Evolutionary conservation across 2,329 filamentous ascomycete genomes (phyloP).

Genomic region (Stemphylium beticola): DNA sequence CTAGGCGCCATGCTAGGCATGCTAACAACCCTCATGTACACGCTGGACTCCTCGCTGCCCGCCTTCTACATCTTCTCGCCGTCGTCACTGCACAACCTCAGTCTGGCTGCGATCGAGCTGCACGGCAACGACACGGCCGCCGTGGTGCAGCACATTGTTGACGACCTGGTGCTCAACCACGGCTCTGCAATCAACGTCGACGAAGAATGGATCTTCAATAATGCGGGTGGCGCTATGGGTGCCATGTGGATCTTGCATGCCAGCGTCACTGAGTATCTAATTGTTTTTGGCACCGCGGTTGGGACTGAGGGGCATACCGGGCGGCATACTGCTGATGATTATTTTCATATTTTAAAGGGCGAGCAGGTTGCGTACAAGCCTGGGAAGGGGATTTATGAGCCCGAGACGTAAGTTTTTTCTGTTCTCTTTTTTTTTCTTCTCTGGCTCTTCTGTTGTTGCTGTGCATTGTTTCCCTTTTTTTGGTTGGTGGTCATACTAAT

Average conservation of each 20-base stretch:
- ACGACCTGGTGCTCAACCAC: constrained; percentile 60
- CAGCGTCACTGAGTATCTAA: constrained; percentile 72
- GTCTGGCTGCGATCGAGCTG: constrained; percentile 67
- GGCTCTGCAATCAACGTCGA: constrained; percentile 66
- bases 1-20: constrained; percentile 32
- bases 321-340: constrained; percentile 90
- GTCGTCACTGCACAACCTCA: constrained; percentile 70
- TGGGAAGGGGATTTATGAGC: constrained; percentile 66
- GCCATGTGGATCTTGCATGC: constrained; percentile 90
- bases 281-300: constrained; percentile 62
- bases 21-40: constrained; percentile 35
- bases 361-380: constrained; percentile 74
- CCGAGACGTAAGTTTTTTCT: constrained; percentile 54
- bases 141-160: constrained; percentile 73
- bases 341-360: constrained; percentile 87
- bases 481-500: too few species aligned
- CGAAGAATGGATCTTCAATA: constrained; percentile 91
- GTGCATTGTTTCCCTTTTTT: neutral
- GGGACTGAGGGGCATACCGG: constrained; percentile 89
- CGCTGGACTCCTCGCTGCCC: constrained; percentile 35
- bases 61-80: constrained; percentile 77
- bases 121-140: constrained; percentile 78
- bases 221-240: constrained; percentile 89
- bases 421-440: neutral
- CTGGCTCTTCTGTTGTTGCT: neutral